phyloP scores from a whole-genome alignment of 306 rosid genomes.

The Prunus armeniaca region DNA sequence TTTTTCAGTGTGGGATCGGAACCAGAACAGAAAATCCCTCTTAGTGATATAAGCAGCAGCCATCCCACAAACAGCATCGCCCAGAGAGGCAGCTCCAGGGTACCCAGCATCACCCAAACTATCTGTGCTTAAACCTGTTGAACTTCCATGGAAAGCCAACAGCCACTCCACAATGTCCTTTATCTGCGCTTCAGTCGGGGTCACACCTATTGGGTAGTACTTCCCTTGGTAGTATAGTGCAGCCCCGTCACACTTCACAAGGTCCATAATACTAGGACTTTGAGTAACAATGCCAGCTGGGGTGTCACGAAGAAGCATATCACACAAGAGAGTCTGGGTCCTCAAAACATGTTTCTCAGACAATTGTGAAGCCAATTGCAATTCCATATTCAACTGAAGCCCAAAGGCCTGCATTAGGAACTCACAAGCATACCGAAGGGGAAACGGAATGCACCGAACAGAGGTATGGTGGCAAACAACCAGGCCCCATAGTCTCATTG shows the following conservation, averaged over 20 bases:
- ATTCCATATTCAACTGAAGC: slow-evolving; percentile 87
- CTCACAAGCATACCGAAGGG: slow-evolving; percentile 91
- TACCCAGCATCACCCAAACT: slow-evolving; percentile 95
- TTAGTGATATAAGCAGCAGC: slow-evolving; percentile 89
- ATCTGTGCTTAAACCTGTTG: slow-evolving; percentile 96
- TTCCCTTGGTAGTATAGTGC: slow-evolving; percentile 71
- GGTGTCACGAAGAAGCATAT: slow-evolving; percentile 92
- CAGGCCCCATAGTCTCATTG: slow-evolving; percentile 89
- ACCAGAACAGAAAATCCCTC: slow-evolving; percentile 88
- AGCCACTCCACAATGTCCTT: slow-evolving; percentile 88
- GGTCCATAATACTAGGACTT: slow-evolving; percentile 89
- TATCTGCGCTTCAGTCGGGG: slow-evolving; percentile 77
- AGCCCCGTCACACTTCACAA: slow-evolving; percentile 94
- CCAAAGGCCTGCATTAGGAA: slow-evolving; percentile 98
- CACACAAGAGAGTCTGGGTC: slow-evolving; percentile 94
- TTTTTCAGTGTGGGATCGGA: slow-evolving; percentile 85
- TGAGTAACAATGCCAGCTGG: slow-evolving; percentile 87
- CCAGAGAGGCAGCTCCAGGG: slow-evolving; percentile 83
- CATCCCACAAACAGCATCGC: slow-evolving; percentile 95
- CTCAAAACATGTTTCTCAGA: slow-evolving; percentile 83
- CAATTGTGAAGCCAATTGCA: slow-evolving; percentile 70
- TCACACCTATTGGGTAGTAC: slow-evolving; percentile 67
- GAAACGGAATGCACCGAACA: slow-evolving; percentile 81
- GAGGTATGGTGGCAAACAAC: slow-evolving; percentile 98
- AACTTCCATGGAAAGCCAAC: slow-evolving; percentile 75